A percentile compares a stretch with the other conserved stretches of the same genome.
Evolutionary conservation across 169 alveolate species (phyloP).

Genomic region (Plasmodium yoelii): DNA sequence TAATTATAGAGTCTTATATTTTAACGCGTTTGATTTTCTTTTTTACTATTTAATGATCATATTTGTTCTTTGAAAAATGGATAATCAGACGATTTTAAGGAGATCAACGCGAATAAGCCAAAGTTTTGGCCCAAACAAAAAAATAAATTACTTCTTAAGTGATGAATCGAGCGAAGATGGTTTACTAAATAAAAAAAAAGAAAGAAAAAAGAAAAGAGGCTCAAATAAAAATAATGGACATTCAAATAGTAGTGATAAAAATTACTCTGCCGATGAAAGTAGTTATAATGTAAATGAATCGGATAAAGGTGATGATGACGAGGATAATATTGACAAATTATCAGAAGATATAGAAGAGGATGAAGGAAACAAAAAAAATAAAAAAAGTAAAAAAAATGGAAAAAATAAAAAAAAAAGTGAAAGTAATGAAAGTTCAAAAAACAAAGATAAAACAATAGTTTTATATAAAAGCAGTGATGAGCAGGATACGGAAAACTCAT

Average conservation of each 20-base stretch:
- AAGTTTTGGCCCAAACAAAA: constrained; percentile 16
- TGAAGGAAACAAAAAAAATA: neutral
- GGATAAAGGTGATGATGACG: constrained; percentile 13
- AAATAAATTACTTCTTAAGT: constrained; percentile 6
- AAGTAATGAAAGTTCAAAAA: constrained; percentile 1
- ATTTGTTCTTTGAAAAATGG: constrained; percentile 29
- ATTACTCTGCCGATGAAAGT: constrained; percentile 38
- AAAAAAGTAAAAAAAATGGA: neutral
- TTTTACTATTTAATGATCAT: neutral
- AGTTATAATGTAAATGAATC: constrained; percentile 13
- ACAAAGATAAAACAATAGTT: constrained; percentile 1
- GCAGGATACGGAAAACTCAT: neutral
- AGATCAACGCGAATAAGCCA: constrained; percentile 59
- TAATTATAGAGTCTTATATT: neutral
- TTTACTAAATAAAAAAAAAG: neutral
- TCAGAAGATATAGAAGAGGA: neutral
- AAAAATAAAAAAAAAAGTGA: neutral
- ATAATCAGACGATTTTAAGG: constrained; percentile 38
- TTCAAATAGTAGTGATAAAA: constrained; percentile 34
- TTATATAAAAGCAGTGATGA: constrained; percentile 1
- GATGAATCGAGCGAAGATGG: constrained; percentile 21
- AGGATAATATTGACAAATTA: constrained; percentile 15
- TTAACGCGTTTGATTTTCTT: neutral
- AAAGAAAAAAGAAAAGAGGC: constrained; percentile 17
- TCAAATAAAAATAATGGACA: neutral